Evolutionary conservation across 495 filamentous ascomycete species (phyloP).

Genomic region (Talaromyces trachyspermus): DNA sequence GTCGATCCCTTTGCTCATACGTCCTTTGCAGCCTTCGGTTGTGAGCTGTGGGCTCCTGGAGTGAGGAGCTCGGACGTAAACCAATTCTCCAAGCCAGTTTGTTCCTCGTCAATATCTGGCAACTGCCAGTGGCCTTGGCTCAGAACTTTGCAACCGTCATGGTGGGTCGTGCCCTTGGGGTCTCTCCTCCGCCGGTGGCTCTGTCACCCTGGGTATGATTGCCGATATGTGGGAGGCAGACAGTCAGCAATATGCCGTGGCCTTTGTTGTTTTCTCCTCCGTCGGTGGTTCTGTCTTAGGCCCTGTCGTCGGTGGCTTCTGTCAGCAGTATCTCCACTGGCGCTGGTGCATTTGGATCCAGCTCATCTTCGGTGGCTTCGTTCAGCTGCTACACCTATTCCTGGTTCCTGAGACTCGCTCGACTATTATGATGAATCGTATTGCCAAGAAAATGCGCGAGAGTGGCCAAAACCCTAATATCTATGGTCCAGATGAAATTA

Average conservation of each 20-base stretch:
- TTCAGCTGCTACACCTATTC: conserved; percentile 45
- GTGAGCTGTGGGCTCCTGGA: conserved; percentile 65
- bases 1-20: too few relatives aligned
- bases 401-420: conserved; percentile 52
- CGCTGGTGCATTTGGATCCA: conserved; percentile 55
- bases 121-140: conserved; percentile 46
- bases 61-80: conserved; percentile 53
- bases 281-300: conserved; percentile 56
- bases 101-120: conserved; percentile 53
- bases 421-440: conserved; percentile 52
- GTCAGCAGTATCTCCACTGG: conserved; percentile 43
- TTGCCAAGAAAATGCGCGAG: conserved; percentile 48
- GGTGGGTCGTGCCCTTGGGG: conserved; percentile 52
- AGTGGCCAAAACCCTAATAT: conserved; percentile 46
- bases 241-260: conserved; percentile 53
- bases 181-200: conserved; percentile 54
- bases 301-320: conserved; percentile 54
- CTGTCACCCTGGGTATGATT: conserved; percentile 56
- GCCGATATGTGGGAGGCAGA: conserved; percentile 56
- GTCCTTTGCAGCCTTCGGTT: conserved; percentile 60
- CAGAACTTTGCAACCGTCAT: conserved; percentile 49
- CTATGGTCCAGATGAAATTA: conserved; percentile 58
- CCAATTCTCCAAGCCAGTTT: conserved; percentile 48
- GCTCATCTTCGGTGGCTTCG: conserved; percentile 50
- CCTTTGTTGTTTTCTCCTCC: conserved; percentile 56